These are phyloP conservation scores for Hyaloscypha finlandica DNA, from an alignment of 495 filamentous ascomycete genomes.

Conservation along the genomic window DNA sequence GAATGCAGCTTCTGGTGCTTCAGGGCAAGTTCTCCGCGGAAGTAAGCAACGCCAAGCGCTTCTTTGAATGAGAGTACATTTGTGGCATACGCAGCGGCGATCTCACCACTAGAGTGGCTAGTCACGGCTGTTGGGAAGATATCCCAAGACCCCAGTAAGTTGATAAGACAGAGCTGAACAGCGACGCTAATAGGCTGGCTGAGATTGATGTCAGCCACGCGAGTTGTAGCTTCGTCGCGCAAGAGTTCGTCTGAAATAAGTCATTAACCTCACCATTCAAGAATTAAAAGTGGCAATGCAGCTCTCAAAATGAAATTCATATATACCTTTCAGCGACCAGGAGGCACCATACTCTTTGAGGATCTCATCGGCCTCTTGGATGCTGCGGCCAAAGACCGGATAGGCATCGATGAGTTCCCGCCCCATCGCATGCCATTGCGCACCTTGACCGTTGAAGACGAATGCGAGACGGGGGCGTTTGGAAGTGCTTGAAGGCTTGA, in stretches of 20 bases:
- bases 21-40: slow-evolving; percentile 34
- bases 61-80: slow-evolving; percentile 51
- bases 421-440: slow-evolving; percentile 1
- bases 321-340: background rate
- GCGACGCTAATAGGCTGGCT: slow-evolving; percentile 53
- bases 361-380: slow-evolving; percentile 37
- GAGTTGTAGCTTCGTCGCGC: slow-evolving; percentile 42
- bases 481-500: background rate
- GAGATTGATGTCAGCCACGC: slow-evolving; percentile 27
- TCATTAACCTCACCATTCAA: no score
- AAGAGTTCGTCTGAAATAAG: slow-evolving; percentile 15
- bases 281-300: no score
- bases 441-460: slow-evolving; percentile 1
- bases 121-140: slow-evolving; percentile 54
- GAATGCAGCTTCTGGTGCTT: background rate
- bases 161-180: slow-evolving; percentile 53
- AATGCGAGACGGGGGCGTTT: background rate
- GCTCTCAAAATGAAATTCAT: background rate
- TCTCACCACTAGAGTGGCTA: slow-evolving; percentile 67
- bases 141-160: slow-evolving; percentile 54
- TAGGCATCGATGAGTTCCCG: background rate
- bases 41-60: slow-evolving; percentile 53
- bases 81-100: slow-evolving; percentile 53
- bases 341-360: slow-evolving; percentile 29
- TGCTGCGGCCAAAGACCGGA: background rate